Evolutionary conservation across 2,329 filamentous ascomycete genomes (phyloP), one percentile per base, ranked within the genome.

Genomic region (Aspergillus glaucus): DNA sequence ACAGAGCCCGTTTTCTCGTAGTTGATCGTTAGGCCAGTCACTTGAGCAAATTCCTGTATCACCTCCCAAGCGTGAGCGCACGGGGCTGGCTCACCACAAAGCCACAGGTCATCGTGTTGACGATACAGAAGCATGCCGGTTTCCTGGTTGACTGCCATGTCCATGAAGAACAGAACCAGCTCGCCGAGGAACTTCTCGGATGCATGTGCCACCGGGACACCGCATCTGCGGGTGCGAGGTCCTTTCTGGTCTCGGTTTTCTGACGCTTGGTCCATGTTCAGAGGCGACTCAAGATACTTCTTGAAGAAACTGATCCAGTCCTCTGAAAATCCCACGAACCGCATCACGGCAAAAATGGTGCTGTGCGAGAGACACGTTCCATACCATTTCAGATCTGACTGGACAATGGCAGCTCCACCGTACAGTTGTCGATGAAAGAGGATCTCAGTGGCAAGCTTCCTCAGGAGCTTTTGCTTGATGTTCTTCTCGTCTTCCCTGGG

Each of bases 61-160:
- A 63, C 64, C 9, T 59, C 53, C 75, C 75, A 79, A 14, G 74
- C 75, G 39, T 62, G 58, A 4, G 62, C 67, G 44, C 70, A 72
- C 3, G 62, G 60, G 2, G 64, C 56, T 4, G 73, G 72, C 15
- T 74, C 62, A 2, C 71, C 72, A 26, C 70, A 71, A 15, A 77
- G 67, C 73, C 75, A 78, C 10, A 77, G 55, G 45, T 78, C 75
- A 49, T 78, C 75, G 43, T 76, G 72, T 14, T 77, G 53, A 1
- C 75, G 74, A 50, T 77, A 73, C 0, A 76, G 57, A 3, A 74
- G 59, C 43, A 69, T 61, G 1, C 73, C 71, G 1, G 73, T 72
- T 9, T 63, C 51, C 37, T 70, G 66, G 44, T 75, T 75, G 15
- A 77, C 68, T 1, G 70, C 64, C 10, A 75, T 61, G 48, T 77